Percentiles rank a stretch among this genome's conserved stretches.
Evolutionary conservation across 2,329 filamentous ascomycete genomes (phyloP).

Genomic region (Epichloe elymi): DNA sequence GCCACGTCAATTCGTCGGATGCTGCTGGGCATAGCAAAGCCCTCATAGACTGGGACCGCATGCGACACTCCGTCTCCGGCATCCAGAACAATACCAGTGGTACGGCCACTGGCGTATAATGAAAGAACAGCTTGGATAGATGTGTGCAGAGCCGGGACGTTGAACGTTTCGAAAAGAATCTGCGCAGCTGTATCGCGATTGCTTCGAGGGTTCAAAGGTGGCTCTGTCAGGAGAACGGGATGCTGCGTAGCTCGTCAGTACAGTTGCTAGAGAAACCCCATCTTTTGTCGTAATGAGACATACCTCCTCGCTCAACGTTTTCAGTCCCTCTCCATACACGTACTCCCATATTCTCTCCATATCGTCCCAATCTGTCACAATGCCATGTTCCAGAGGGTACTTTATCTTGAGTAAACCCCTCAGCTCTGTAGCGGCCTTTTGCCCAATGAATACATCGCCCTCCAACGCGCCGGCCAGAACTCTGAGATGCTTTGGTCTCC

Average conservation of each 20-base stretch:
- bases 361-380: slow-evolving; percentile 98
- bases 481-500: slow-evolving; percentile 85
- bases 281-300: slow-evolving; percentile 4
- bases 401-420: slow-evolving; percentile 88
- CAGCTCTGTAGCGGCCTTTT: slow-evolving; percentile 74
- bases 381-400: slow-evolving; percentile 92
- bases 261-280: background rate
- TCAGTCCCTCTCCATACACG: slow-evolving; percentile 89
- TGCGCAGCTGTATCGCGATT: slow-evolving; percentile 95
- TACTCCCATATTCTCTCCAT: slow-evolving; percentile 99
- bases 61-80: slow-evolving; percentile 94
- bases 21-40: slow-evolving; percentile 90
- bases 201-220: slow-evolving; percentile 84
- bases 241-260: slow-evolving; percentile 41
- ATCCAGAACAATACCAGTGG: slow-evolving; percentile 91
- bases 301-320: slow-evolving; percentile 93
- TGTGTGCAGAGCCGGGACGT: slow-evolving; percentile 89
- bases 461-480: slow-evolving; percentile 94
- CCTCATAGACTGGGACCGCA: slow-evolving; percentile 93
- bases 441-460: slow-evolving; percentile 93
- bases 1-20: slow-evolving; percentile 94
- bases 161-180: slow-evolving; percentile 97
- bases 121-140: slow-evolving; percentile 96
- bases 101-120: slow-evolving; percentile 88
- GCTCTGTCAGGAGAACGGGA: slow-evolving; percentile 89